A percentile compares a stretch with the other conserved stretches of the same genome.
These are phyloP conservation scores for Musa balbisiana DNA, from an alignment of 202 grass and related monocot species.

Conservation along the genomic window DNA sequence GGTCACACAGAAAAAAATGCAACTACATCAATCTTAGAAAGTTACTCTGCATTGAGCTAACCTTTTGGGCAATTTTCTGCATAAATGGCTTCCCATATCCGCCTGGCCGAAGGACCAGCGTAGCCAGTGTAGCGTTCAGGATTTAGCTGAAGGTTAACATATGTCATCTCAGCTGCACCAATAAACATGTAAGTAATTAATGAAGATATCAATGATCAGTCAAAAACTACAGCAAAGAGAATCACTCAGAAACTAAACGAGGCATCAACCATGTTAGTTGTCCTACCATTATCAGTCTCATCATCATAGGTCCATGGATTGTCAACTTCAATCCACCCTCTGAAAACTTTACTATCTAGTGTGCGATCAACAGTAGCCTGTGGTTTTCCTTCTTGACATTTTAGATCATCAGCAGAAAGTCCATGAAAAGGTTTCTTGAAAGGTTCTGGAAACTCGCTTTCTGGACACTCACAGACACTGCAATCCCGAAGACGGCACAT, in stretches of 20 bases:
- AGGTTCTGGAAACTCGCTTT: slow-evolving; percentile 85
- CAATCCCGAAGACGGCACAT: slow-evolving; percentile 97
- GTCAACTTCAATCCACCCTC: slow-evolving; percentile 85
- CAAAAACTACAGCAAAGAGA: background rate
- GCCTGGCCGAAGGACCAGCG: slow-evolving; percentile 71
- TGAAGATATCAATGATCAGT: background rate
- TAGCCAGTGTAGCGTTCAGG: slow-evolving; percentile 99
- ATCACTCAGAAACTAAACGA: too few species aligned
- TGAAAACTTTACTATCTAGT: slow-evolving; percentile 78
- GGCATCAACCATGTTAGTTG: background rate
- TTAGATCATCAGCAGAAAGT: slow-evolving; percentile 66
- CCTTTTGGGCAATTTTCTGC: slow-evolving; percentile 99
- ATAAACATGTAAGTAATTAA: background rate
- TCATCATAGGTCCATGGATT: slow-evolving; percentile 98
- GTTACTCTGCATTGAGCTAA: slow-evolving; percentile 19
- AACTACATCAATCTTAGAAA: background rate
- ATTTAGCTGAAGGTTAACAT: slow-evolving; percentile 92
- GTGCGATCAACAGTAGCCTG: slow-evolving; percentile 90
- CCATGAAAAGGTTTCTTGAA: slow-evolving; percentile 69
- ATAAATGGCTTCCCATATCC: slow-evolving; percentile 97
- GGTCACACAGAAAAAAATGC: background rate
- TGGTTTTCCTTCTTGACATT: slow-evolving; percentile 92
- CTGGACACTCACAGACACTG: slow-evolving; percentile 89
- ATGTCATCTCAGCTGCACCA: slow-evolving; percentile 92
- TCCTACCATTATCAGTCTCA: slow-evolving; percentile 78